Evolutionary conservation across 2,329 filamentous ascomycete species (phyloP).

Genomic region (Xylaria sp.): DNA sequence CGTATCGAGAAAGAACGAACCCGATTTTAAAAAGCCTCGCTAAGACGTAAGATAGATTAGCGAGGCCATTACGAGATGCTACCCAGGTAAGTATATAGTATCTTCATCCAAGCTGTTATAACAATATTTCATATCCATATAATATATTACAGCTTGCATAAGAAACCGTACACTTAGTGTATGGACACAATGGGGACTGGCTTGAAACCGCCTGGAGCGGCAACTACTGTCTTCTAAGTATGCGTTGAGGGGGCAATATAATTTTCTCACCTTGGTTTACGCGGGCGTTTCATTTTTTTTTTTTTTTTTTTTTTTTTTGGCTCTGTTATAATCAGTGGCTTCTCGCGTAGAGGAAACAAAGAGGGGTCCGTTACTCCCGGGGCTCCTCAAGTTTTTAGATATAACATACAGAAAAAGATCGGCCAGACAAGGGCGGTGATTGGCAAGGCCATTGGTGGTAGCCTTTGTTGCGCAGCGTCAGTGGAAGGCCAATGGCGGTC

Average conservation of each 20-base stretch:
- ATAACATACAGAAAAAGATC: background rate
- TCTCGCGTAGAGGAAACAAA: background rate
- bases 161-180: background rate
- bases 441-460: background rate
- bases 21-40: too few relatives aligned
- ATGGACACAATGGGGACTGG: too few relatives aligned
- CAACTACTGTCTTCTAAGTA: background rate
- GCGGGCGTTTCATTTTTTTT: too few relatives aligned
- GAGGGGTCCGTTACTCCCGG: background rate
- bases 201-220: background rate
- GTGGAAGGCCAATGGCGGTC: too few relatives aligned
- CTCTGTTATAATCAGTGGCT: too few relatives aligned
- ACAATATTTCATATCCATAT: background rate
- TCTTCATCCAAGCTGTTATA: background rate
- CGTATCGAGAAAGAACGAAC: background rate
- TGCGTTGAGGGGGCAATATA: background rate
- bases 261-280: too few relatives aligned
- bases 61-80: background rate
- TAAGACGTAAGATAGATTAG: too few relatives aligned
- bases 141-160: too few relatives aligned
- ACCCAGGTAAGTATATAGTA: background rate
- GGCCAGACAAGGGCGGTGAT: too few relatives aligned
- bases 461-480: too few relatives aligned
- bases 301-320: too few relatives aligned
- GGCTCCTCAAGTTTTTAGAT: background rate